phyloP scores from a whole-genome alignment of 257 asterid species.

The Salvia miltiorrhiza region DNA sequence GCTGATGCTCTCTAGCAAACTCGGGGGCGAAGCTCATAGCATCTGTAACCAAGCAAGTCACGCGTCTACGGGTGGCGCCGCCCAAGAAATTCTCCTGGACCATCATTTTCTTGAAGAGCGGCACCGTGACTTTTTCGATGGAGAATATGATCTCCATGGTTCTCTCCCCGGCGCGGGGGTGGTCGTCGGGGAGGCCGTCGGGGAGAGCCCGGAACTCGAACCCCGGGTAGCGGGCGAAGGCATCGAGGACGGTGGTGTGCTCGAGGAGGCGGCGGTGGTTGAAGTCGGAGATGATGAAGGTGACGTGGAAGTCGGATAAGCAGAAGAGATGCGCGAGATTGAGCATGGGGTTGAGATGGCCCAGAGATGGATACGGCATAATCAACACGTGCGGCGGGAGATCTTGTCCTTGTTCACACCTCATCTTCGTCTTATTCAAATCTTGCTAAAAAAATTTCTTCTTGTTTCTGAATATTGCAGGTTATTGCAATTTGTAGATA shows the following conservation, averaged over 20 bases:
- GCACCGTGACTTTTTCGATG: constrained; percentile 27
- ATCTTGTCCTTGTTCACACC: too few species aligned
- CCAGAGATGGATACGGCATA: constrained; percentile 63
- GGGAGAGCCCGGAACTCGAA: constrained; percentile 41
- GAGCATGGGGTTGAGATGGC: constrained; percentile 61
- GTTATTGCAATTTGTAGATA: too few species aligned
- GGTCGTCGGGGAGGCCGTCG: constrained; percentile 54
- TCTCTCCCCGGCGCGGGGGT: constrained; percentile 42
- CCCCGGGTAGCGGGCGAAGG: constrained; percentile 34
- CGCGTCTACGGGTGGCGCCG: constrained; percentile 20
- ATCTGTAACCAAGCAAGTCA: constrained; percentile 44
- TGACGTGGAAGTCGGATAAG: constrained; percentile 44
- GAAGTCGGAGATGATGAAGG: constrained; percentile 46
- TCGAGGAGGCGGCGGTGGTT: constrained; percentile 44
- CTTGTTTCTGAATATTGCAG: too few species aligned
- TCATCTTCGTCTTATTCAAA: too few species aligned
- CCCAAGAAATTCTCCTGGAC: constrained; percentile 20
- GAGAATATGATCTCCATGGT: constrained; percentile 28
- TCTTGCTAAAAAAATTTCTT: too few species aligned
- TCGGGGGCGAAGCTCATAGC: constrained; percentile 44
- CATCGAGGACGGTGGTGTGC: constrained; percentile 31
- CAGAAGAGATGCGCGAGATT: constrained; percentile 64
- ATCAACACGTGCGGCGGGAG: constrained; percentile 58
- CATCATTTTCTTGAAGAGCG: constrained; percentile 31
- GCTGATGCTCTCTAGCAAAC: constrained; percentile 47